Evolutionary conservation across 176 grass and related monocot species (phyloP).

Genomic region (Oryza meridionalis): DNA sequence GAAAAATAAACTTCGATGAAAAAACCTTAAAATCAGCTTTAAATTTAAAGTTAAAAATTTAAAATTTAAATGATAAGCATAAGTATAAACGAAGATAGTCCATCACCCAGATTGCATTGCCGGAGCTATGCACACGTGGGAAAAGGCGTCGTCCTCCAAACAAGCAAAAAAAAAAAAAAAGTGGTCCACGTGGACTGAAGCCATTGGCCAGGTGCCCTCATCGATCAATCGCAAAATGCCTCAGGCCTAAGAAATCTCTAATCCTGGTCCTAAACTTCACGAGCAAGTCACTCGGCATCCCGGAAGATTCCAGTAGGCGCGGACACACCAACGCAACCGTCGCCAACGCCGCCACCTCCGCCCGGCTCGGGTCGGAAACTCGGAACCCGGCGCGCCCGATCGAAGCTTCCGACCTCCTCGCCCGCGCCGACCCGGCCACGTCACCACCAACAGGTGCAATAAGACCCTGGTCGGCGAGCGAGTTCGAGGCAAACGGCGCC

Average conservation of each 20-base stretch:
- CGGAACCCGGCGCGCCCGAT: background rate
- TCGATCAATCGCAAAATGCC: background rate
- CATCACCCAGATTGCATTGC: background rate
- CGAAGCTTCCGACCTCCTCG: background rate
- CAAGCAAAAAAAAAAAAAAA: too few species aligned
- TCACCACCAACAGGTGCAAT: background rate
- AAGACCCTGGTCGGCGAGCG: constrained; percentile 24
- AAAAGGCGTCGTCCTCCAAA: background rate
- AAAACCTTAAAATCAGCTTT: too few species aligned
- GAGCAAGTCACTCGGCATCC: constrained; percentile 25
- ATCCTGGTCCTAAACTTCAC: constrained; percentile 28
- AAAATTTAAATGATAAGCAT: too few species aligned
- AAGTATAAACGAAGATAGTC: too few species aligned
- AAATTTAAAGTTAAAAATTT: too few species aligned
- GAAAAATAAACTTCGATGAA: too few species aligned
- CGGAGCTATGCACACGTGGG: background rate
- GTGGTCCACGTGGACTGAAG: constrained; percentile 11
- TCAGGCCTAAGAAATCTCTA: constrained; percentile 7
- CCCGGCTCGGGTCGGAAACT: too few species aligned
- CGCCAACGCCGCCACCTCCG: background rate
- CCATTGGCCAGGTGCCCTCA: constrained; percentile 34
- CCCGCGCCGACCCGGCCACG: background rate
- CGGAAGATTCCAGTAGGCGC: background rate
- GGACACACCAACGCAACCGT: constrained; percentile 5
- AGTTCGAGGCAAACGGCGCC: background rate